A percentile compares a stretch with the other conserved stretches of the same genome.
phyloP scores from a whole-genome alignment of 345 rosid species.

The Camelina neglecta region DNA sequence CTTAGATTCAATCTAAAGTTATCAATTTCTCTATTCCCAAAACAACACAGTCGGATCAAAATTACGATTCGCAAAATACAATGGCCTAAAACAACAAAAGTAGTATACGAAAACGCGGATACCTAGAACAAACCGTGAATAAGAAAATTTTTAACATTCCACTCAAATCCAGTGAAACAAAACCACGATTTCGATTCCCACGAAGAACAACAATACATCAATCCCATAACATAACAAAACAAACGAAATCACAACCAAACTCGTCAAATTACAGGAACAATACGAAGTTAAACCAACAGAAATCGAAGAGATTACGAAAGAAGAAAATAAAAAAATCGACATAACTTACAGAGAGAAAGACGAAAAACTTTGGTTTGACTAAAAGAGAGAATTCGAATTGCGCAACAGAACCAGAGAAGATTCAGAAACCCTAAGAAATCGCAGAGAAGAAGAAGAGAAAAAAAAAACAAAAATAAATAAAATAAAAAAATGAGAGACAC shows the following conservation, averaged over 20 bases:
- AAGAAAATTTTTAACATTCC: conserved; percentile 6
- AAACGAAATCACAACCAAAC: background rate
- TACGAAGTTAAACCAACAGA: too few species aligned
- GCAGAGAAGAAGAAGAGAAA: conserved; percentile 32
- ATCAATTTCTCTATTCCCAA: background rate
- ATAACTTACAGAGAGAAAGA: conserved; percentile 42
- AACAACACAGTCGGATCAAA: background rate
- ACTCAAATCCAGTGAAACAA: conserved; percentile 11
- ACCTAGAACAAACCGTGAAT: conserved; percentile 17
- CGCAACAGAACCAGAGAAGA: conserved; percentile 14
- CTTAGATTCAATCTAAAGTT: conserved; percentile 4
- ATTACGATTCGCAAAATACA: background rate
- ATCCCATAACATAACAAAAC: background rate
- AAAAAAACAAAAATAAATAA: background rate
- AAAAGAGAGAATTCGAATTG: conserved; percentile 25
- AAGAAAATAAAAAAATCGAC: background rate
- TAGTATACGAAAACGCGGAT: background rate
- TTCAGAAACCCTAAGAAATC: conserved; percentile 43
- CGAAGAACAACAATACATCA: conserved; percentile 4
- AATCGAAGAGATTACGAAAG: conserved; percentile 10
- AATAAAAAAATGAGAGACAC: conserved; percentile 2
- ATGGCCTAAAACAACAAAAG: background rate
- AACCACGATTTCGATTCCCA: background rate
- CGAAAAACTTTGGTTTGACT: conserved; percentile 39
- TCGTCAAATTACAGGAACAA: background rate